These are phyloP conservation scores for Boletus tomentosulus DNA, from an alignment of 768 basidiomycete species.

Conservation along the genomic window DNA sequence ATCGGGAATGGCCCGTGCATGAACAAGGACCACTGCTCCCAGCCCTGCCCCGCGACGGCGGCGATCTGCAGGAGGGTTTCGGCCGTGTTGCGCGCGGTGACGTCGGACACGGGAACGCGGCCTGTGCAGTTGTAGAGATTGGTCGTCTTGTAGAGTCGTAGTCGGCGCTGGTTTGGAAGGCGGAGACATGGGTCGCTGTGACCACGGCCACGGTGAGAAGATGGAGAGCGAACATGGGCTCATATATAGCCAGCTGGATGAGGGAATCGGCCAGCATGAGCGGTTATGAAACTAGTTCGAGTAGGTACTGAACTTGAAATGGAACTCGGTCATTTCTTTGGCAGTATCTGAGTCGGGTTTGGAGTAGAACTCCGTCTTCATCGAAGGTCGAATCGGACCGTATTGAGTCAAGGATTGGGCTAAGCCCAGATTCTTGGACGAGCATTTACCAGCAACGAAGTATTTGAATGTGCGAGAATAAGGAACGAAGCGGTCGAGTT, in stretches of 20 bases:
- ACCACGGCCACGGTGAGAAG: background rate
- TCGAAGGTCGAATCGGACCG: no score
- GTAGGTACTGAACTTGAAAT: background rate
- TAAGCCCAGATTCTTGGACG: no score
- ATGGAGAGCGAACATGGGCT: background rate
- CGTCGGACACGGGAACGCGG: constrained; percentile 3
- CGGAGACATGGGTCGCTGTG: background rate
- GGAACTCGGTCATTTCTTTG: no score
- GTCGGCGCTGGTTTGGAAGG: no score
- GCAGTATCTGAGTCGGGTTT: no score
- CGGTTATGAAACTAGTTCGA: background rate
- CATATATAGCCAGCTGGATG: background rate
- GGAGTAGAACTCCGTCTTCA: no score
- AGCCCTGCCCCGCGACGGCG: background rate
- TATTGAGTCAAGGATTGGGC: no score
- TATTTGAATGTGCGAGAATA: no score
- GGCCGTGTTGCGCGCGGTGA: constrained; percentile 8
- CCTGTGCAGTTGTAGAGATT: constrained; percentile 20
- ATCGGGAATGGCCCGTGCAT: constrained; percentile 10
- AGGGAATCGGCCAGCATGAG: background rate
- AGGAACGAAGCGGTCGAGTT: no score
- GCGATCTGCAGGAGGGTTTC: constrained; percentile 16
- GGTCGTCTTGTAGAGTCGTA: constrained; percentile 9
- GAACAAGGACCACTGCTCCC: constrained; percentile 16
- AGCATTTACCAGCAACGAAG: no score